A percentile compares a stretch with the other conserved stretches of the same genome.
These are phyloP conservation scores for Rutstroemia sp. DNA, from an alignment of 2,329 filamentous ascomycete species.

Conservation along the genomic window DNA sequence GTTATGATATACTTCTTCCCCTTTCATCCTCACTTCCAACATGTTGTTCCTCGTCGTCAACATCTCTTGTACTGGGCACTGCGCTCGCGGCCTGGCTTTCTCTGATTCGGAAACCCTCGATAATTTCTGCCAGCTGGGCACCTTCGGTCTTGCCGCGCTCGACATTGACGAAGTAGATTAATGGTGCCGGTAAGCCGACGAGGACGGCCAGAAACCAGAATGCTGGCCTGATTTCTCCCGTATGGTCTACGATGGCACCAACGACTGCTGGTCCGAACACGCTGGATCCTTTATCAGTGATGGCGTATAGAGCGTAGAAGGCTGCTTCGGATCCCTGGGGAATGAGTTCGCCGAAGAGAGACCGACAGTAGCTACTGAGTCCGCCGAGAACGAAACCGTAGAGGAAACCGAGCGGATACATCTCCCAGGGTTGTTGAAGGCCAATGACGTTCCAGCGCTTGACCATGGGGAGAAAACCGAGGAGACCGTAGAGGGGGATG, in stretches of 20 bases:
- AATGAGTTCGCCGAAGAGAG: constrained; percentile 85
- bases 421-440: constrained; percentile 88
- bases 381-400: constrained; percentile 95
- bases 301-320: constrained; percentile 81
- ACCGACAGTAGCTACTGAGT: constrained; percentile 82
- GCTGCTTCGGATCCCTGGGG: constrained; percentile 89
- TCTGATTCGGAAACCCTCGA: constrained; percentile 9
- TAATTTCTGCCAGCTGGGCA: constrained; percentile 45
- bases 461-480: constrained; percentile 80
- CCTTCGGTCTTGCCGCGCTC: constrained; percentile 68
- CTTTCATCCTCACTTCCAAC: neutral
- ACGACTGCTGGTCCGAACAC: constrained; percentile 92
- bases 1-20: neutral
- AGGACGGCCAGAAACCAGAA: constrained; percentile 85
- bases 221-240: constrained; percentile 71
- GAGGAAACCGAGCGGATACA: constrained; percentile 84
- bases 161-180: constrained; percentile 79
- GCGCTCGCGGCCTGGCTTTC: constrained; percentile 1
- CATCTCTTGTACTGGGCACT: neutral
- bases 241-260: constrained; percentile 79
- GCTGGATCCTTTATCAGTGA: constrained; percentile 93
- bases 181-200: constrained; percentile 71
- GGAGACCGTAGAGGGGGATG: constrained; percentile 83
- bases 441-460: constrained; percentile 68
- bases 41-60: neutral